Evolutionary conservation across 495 filamentous ascomycete species (phyloP), one percentile per base, ranked within the genome.

Genomic region (Tuber brumale): DNA sequence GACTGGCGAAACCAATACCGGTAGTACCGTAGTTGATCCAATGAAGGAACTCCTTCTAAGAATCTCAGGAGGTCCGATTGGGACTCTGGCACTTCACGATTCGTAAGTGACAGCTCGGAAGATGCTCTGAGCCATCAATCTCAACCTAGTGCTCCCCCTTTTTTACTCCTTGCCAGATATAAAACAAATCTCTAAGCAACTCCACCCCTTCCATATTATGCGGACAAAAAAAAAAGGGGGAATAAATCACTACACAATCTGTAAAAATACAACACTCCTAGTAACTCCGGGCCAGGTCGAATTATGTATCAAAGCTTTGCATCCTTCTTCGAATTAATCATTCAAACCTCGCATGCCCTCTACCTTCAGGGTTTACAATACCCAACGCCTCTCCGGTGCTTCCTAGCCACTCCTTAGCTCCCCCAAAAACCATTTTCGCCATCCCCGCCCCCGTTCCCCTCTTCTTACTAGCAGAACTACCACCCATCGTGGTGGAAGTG

Each of bases 391-490:
- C 89, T 35, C 89, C 90, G 44, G 90, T 90, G 79, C 94, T 91
- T 35, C 88, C 89, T 44, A 94, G 88, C 86, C 89, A 93, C 27
- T 91, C 90, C 71, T 91, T 87, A 23, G 92, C 86, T 46, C 88
- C 88, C 83, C 95, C 93, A 51, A 99, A 92, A 76, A 94, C 85
- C 16, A 93, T 92, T 85, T 97, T 97, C 27, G 93, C 91, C 90
- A 99, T 92, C 3, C 94, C 94, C 77, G 93, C 91, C 71, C 90
- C 90, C 77, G 89, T 90, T 27, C 81, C 84, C 73, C 87, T 89
- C 76, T 86, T 86, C 46, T 85, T 86, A 77, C 81, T 46, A 84
- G 76, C 43, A 84, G 45, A 79, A 85, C 77, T 81, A 84, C 76
- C 80, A 21, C 89, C 89, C 16, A 89, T 91, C 83, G 90, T 90